These are phyloP conservation scores for Incumbomyces delicatus DNA, from an alignment of 2,329 filamentous ascomycete species.

Conservation along the genomic window DNA sequence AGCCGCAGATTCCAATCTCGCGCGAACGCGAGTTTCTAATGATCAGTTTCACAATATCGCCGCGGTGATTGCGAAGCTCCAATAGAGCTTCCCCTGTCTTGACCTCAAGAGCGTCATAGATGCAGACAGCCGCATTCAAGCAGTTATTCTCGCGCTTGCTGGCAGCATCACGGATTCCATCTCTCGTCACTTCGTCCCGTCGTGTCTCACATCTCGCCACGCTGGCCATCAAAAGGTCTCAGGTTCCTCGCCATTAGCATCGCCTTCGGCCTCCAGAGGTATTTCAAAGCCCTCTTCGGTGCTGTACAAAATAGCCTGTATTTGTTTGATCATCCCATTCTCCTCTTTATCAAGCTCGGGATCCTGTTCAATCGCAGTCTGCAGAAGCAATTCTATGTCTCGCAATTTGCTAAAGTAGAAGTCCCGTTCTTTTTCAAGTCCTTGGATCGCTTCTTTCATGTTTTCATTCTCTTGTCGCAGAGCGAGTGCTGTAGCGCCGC, in stretches of 20 bases:
- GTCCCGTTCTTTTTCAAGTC: constrained; percentile 89
- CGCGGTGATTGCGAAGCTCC: too few species aligned
- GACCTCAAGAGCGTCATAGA: too few species aligned
- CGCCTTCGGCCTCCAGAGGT: constrained; percentile 62
- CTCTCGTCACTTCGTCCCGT: neutral
- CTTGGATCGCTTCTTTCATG: constrained; percentile 89
- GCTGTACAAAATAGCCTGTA: constrained; percentile 93
- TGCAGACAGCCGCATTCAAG: too few species aligned
- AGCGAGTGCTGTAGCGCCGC: constrained; percentile 55
- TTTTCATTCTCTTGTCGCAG: constrained; percentile 77
- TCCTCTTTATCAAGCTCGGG: constrained; percentile 92
- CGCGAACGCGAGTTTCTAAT: too few species aligned
- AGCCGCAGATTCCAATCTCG: too few species aligned
- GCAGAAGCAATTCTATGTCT: constrained; percentile 90
- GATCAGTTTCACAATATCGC: too few species aligned
- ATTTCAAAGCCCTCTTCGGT: constrained; percentile 85
- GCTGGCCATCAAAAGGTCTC: constrained; percentile 27
- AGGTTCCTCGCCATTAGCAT: constrained; percentile 39
- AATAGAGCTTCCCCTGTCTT: too few species aligned
- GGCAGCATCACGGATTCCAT: too few species aligned
- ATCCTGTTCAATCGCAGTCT: constrained; percentile 85
- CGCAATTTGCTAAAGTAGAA: constrained; percentile 99
- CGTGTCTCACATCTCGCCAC: too few species aligned
- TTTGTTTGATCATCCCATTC: constrained; percentile 83
- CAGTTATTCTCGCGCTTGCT: too few species aligned